These are phyloP conservation scores for Mycosphaerella arachidis DNA, from an alignment of 2,329 filamentous ascomycete species.

Conservation along the genomic window DNA sequence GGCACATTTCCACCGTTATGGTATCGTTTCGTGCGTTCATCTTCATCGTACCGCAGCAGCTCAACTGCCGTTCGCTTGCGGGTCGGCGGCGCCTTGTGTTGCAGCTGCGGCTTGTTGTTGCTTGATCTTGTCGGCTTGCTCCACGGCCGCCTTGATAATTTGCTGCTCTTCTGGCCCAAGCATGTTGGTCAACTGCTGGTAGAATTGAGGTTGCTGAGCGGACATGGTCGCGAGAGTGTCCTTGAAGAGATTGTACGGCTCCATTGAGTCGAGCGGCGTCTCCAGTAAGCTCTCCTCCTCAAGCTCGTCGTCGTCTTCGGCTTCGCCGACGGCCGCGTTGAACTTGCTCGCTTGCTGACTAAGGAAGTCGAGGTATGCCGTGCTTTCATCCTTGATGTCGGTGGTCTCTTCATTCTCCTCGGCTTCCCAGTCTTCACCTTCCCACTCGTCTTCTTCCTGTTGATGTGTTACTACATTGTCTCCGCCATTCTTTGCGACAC, in stretches of 20 bases:
- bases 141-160: constrained; percentile 72
- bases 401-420: constrained; percentile 60
- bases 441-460: constrained; percentile 72
- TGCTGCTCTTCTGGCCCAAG: constrained; percentile 76
- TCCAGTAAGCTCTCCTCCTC: constrained; percentile 92
- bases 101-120: constrained; percentile 20
- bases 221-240: constrained; percentile 77
- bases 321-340: constrained; percentile 53
- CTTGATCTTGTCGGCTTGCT: constrained; percentile 59
- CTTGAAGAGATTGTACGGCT: constrained; percentile 89
- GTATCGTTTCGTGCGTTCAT: neutral
- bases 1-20: neutral
- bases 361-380: constrained; percentile 91
- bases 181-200: constrained; percentile 71
- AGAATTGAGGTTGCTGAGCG: constrained; percentile 85
- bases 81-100: neutral
- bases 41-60: neutral
- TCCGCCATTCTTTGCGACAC: neutral
- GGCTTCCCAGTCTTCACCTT: constrained; percentile 65
- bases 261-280: constrained; percentile 89
- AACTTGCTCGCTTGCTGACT: constrained; percentile 64
- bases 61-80: constrained; percentile 14
- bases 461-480: constrained; percentile 6
- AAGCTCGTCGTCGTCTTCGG: constrained; percentile 76
- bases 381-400: constrained; percentile 81